Evolutionary conservation across 805 yeast species (phyloP), one percentile per base, ranked within the genome.

Genomic region (Wickerhamiella lipophila): DNA sequence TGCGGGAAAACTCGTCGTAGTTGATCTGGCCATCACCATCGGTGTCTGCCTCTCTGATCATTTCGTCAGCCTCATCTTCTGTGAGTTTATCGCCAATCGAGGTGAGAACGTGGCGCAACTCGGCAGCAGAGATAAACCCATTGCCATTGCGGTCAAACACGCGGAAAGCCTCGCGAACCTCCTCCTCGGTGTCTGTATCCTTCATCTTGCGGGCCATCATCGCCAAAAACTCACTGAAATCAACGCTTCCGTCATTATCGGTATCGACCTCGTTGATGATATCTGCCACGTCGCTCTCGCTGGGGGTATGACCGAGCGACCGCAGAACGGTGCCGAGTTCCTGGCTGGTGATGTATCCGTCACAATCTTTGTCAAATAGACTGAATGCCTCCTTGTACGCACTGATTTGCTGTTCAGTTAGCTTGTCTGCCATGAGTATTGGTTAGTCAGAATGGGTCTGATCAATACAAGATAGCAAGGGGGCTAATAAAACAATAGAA

Each of bases 251-350:
- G 68, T 92, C 94, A 58, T 89, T 89, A 70, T 92, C 92, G 53
- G 82, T 81, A 66, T 92, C 98, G 48, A 92, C 94, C 69, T 92
- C 98, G 66, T 89, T 89, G 73, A 92, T 85, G 82, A 92, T 79
- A 65, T 92, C 98, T 50, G 92, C 83, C 60, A 92, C 81, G 68
- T 92, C 98, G 56, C 87, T 79, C 67, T 92, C 97, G 46, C 94
- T 80, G 32, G 98, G 98, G 61, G 89, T 89, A 68, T 87, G 92
- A 47, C 98, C 98, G 62, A 92, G 74, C n/a, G 96, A 85, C 70
- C 98, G 82, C 98, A 92, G 92, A 47, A 92, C 98, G 3, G 96
- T 87, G 56, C 97, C 96, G 58, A 92, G 75, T 69, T 92, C 98
- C 62, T 84, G 77, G 58, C 96, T 84, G 51, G 96, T 86, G 71